Conservation (phyloP, 208 protist genomes). For the Trypanosoma conorhini region DNA sequence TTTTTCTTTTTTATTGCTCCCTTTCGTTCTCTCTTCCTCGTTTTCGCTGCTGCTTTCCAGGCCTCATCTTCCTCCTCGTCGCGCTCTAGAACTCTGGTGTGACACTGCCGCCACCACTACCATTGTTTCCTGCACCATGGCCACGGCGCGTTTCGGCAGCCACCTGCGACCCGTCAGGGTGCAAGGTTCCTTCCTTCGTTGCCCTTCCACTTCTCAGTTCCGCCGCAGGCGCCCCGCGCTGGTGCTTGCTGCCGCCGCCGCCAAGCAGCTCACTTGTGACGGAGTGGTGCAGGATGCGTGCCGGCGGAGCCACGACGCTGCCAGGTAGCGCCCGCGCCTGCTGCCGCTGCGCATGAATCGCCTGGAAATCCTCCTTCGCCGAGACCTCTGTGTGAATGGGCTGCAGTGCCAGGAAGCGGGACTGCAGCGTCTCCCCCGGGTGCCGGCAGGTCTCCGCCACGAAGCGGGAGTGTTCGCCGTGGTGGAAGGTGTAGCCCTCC, state of each 20-base stretch:
- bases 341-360: constrained; percentile 11
- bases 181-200: background rate
- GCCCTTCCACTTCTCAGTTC: background rate
- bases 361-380: constrained; percentile 32
- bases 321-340: background rate
- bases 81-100: constrained; percentile 27
- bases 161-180: background rate
- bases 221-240: background rate
- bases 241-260: background rate
- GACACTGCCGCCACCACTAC: constrained; percentile 4
- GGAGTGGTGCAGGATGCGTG: constrained; percentile 51
- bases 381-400: constrained; percentile 75
- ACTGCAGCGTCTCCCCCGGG: constrained; percentile 66
- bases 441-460: constrained; percentile 81
- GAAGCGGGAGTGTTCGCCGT: constrained; percentile 50
- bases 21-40: too few species aligned
- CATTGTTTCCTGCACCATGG: background rate
- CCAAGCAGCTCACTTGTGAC: constrained; percentile 37
- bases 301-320: constrained; percentile 2
- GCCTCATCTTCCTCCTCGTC: background rate
- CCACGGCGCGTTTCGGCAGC: background rate
- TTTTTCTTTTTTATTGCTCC: background rate
- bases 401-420: constrained; percentile 65
- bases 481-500: constrained; percentile 76
- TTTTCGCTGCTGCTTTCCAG: background rate